These are phyloP conservation scores for Citrus australasica DNA, from an alignment of 345 rosid species.

Conservation along the genomic window DNA sequence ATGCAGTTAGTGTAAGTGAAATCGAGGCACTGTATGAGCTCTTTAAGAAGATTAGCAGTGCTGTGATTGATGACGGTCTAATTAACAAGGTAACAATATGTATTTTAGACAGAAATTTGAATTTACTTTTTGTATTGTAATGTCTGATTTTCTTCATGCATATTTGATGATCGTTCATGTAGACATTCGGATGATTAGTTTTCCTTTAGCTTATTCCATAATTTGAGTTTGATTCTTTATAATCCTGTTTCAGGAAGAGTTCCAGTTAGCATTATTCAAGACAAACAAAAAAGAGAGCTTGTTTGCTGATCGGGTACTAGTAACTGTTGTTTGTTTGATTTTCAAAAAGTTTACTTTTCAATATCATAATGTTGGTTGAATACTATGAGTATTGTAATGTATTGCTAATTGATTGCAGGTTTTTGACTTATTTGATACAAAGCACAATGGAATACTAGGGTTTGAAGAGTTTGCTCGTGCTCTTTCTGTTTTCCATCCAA, in stretches of 20 bases:
- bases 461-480: slow-evolving; percentile 99
- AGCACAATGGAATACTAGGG: slow-evolving; percentile 94
- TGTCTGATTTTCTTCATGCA: neutral
- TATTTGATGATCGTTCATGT: neutral
- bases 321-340: neutral
- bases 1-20: slow-evolving; percentile 97
- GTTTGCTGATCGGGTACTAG: slow-evolving; percentile 90
- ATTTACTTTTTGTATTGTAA: neutral
- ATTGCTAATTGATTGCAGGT: slow-evolving; percentile 48
- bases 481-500: slow-evolving; percentile 96
- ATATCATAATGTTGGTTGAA: neutral
- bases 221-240: neutral
- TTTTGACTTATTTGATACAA: slow-evolving; percentile 93
- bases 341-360: neutral
- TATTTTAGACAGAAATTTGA: neutral
- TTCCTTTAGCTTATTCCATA: neutral
- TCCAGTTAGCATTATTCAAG: slow-evolving; percentile 93
- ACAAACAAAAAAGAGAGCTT: slow-evolving; percentile 96
- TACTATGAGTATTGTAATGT: neutral
- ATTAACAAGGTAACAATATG: slow-evolving; percentile 71
- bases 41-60: slow-evolving; percentile 98
- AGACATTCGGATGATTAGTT: no score
- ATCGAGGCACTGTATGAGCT: slow-evolving; percentile 98
- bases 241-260: slow-evolving; percentile 71
- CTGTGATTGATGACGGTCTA: slow-evolving; percentile 93